Evolutionary conservation across 192 early-diverging fungal species (phyloP).

Genomic region (Entomortierella parvispora): DNA sequence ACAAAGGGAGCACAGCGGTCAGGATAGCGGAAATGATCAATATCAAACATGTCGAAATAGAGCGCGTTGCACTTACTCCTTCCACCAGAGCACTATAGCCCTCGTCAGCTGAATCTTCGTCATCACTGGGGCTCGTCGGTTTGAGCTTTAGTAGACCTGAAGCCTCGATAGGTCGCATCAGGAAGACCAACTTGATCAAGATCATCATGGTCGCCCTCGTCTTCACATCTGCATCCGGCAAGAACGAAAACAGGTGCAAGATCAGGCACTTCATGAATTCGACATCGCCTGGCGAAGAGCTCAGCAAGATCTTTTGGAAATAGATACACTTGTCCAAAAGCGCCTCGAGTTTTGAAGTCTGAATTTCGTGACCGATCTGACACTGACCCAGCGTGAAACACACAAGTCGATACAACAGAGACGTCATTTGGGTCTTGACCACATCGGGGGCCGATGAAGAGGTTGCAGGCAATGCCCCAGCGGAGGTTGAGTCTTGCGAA

Average conservation of each 20-base stretch:
- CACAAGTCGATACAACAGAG: slow-evolving; percentile 62
- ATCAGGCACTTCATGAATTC: slow-evolving; percentile 73
- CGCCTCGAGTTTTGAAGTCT: slow-evolving; percentile 48
- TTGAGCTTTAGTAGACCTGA: slow-evolving; percentile 42
- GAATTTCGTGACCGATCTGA: slow-evolving; percentile 47
- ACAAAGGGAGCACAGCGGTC: not conserved
- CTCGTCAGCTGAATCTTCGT: slow-evolving; percentile 47
- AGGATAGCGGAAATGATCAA: not conserved
- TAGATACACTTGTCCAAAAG: slow-evolving; percentile 68
- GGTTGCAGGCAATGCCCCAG: slow-evolving; percentile 11
- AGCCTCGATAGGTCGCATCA: slow-evolving; percentile 45
- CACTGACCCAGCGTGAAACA: slow-evolving; percentile 59
- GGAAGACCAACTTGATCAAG: slow-evolving; percentile 52
- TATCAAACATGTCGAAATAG: not conserved
- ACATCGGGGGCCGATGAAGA: slow-evolving; percentile 38
- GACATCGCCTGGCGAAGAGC: slow-evolving; percentile 61
- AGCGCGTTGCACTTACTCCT: slow-evolving; percentile 16
- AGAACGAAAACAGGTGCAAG: slow-evolving; percentile 67
- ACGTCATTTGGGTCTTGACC: slow-evolving; percentile 27
- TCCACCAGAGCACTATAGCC: slow-evolving; percentile 49
- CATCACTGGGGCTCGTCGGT: slow-evolving; percentile 42
- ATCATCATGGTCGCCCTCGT: slow-evolving; percentile 59
- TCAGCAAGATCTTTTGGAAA: slow-evolving; percentile 71
- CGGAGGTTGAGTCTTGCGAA: slow-evolving; percentile 36
- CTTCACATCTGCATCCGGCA: slow-evolving; percentile 52